Evolutionary conservation across 352 stramenopile genomes (phyloP), one percentile per base, ranked within the genome.

Genomic region (Blastocystis sp.): DNA sequence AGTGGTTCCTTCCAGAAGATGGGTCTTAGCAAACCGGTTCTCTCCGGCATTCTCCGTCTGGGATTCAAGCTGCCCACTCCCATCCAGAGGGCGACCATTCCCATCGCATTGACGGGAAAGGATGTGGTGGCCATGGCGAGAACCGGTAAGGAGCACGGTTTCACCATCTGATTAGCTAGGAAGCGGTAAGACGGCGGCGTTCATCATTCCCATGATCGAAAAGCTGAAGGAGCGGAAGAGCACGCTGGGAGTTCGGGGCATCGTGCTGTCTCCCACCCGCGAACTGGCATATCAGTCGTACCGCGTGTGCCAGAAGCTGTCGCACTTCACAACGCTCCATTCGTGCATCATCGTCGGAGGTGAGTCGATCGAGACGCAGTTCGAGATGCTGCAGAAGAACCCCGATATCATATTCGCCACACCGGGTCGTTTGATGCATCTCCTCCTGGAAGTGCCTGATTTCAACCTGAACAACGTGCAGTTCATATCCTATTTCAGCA

Each of bases 271-370:
- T n/a, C 96, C 96, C 1, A 98, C 96, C 74, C 92, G 97, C 64
- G 97, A 99, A 90, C 92, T 99, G n/a, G 97, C 97, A 1, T 91
- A 97, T 86, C 97, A 99, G 92, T 99, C 96, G 61, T 93, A 96
- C 89, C 91, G 79, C 21, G 90, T 91, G 40, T 90, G 93, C 69
- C 94, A 94, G 91, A 91, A 92, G 87, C 91, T 98, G 89, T 92
- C 92, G 61, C 96, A 97, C 90, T 97, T 96, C 74, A 97, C 94
- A 28, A 90, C 91, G 28, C 89, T 98, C 61, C 94, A 95, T 80
- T 92, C 96, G 93, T 92, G 93, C 78, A 88, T 98, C 88, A 94
- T 98, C 90, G 93, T 98, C 38, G 97, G 97, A 88, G 97, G 97
- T 23, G 97, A 99, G 91, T 93, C 93, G 45, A 98, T 99, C 93